phyloP scores from a whole-genome alignment of 495 filamentous ascomycete species.

The Venustampulla echinocandica region DNA sequence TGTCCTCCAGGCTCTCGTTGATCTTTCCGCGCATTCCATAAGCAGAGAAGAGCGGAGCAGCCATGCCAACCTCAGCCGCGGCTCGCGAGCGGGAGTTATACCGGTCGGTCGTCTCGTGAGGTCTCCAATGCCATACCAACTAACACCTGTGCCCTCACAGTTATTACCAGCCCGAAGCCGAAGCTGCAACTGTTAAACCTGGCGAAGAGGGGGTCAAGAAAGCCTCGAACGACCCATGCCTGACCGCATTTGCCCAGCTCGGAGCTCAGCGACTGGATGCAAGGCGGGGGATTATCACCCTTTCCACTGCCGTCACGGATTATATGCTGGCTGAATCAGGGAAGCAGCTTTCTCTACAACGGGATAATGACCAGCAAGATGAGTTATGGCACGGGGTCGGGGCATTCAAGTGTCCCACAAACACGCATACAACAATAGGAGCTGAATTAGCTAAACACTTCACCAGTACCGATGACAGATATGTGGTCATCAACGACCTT shows the following conservation, averaged over 20 bases:
- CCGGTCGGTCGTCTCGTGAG: constrained; percentile 4
- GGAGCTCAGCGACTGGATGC: constrained; percentile 31
- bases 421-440: constrained; percentile 18
- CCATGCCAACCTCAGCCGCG: too few relatives aligned
- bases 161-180: constrained; percentile 18
- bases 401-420: background rate
- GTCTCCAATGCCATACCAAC: background rate
- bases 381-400: constrained; percentile 22
- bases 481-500: constrained; percentile 28
- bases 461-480: constrained; percentile 19
- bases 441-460: constrained; percentile 15
- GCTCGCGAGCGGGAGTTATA: constrained; percentile 19
- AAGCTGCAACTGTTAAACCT: background rate
- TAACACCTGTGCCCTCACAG: background rate
- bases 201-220: background rate
- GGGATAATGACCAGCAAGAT: constrained; percentile 20
- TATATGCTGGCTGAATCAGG: constrained; percentile 34
- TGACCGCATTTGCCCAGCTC: constrained; percentile 38
- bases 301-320: constrained; percentile 29
- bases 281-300: constrained; percentile 31
- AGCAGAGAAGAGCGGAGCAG: too few relatives aligned
- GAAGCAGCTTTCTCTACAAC: constrained; percentile 19
- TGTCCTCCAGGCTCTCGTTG: too few relatives aligned
- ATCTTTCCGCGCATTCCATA: too few relatives aligned
- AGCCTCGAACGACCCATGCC: constrained; percentile 26